Conservation (phyloP, 75 land plant genomes). For the Selaginella moellendorffii region DNA sequence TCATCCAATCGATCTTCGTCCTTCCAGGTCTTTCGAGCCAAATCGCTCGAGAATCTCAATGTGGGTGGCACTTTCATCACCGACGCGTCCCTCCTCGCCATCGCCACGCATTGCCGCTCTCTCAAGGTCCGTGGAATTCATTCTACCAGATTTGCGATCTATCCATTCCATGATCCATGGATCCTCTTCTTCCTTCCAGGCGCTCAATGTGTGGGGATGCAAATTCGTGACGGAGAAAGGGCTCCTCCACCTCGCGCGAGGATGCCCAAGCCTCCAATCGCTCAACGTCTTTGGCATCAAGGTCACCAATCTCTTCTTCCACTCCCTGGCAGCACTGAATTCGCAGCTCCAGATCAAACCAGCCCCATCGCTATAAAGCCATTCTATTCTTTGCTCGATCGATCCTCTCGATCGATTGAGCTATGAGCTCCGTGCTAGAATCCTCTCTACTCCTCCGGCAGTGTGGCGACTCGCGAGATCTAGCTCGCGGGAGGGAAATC, state of each 20-base stretch:
- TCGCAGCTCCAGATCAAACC: neutral
- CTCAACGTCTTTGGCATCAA: constrained; percentile 72
- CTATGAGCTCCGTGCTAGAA: too few relatives aligned
- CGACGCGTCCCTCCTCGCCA: constrained; percentile 56
- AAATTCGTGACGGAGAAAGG: constrained; percentile 70
- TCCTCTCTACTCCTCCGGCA: neutral
- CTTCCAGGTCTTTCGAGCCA: constrained; percentile 64
- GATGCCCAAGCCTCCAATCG: constrained; percentile 48
- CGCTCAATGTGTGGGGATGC: constrained; percentile 75
- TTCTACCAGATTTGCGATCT: too few relatives aligned
- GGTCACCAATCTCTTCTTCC: neutral
- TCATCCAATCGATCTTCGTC: too few relatives aligned
- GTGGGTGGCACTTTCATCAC: constrained; percentile 92
- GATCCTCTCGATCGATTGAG: too few relatives aligned
- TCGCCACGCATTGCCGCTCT: constrained; percentile 52
- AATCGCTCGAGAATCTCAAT: constrained; percentile 58
- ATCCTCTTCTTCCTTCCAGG: too few relatives aligned
- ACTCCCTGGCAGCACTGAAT: neutral
- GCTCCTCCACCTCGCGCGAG: constrained; percentile 44
- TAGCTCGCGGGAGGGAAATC: neutral
- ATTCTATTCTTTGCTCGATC: too few relatives aligned
- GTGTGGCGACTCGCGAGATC: neutral
- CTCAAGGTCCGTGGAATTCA: constrained; percentile 50
- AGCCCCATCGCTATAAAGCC: too few relatives aligned
- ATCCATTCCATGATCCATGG: too few relatives aligned